Evolutionary conservation across 73 alveolate genomes (phyloP), one percentile per base, ranked within the genome.

Genomic region (Paramecium biaurelia): DNA sequence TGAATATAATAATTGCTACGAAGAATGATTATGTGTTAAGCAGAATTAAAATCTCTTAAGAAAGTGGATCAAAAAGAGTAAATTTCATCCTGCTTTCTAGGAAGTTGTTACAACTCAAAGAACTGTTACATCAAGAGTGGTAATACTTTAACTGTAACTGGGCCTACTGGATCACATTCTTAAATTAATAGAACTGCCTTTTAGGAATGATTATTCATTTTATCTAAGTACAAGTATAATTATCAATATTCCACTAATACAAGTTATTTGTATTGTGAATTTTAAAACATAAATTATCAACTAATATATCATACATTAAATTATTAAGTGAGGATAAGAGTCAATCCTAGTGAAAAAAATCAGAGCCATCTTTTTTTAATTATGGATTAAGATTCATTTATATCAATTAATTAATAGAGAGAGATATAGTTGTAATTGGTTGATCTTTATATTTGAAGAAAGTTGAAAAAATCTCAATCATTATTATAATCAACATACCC

Each of bases 11-110:
- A 23, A 38, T 5, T 41, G 76, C 30, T 43, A 47, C 15, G 90
- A 41, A 43, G 90, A 79, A 43, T 79, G 43, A 79, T 47, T 42
- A 79, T 79, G 90, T 41, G 70, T 10, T 79, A 79, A 45, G 90
- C 90, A n/a, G 90, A 79, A 79, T 79, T 79, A 79, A 76, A 79
- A 42, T 41, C 90, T n/a, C 45, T 45, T 5, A 79, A 79, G 90
- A 79, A 79, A 38, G 86, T 21, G 58, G 86, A 30, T 63, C 41
- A 72, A 72, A 14, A 20, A 72, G 35, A 37, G 86, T 72, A 53
- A 4, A 35, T 72, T 14, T 12, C 5, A 72, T 32, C 5, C 2
- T 12, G 8, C 8, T 12, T 12, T 28, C n/a, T 63, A 63, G 84
- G 84, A 63, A 26, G 84, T 63, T 63, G 84, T 63, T 11, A 26